These are phyloP conservation scores for Mortierella alpina DNA, from an alignment of 192 early-diverging fungal species.

Conservation along the genomic window DNA sequence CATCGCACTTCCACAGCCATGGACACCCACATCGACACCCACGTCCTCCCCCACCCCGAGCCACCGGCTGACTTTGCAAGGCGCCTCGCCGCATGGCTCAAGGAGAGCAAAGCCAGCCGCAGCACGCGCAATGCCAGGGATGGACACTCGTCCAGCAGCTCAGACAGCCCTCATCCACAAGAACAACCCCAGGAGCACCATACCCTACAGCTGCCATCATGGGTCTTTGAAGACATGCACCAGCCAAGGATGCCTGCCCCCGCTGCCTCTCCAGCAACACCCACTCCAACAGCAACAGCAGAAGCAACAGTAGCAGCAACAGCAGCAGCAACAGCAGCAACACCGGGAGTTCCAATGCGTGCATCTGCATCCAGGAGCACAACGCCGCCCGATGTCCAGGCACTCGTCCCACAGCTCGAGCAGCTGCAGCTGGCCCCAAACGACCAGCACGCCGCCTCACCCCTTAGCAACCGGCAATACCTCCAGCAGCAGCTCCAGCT, in stretches of 20 bases:
- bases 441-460: no score
- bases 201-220: slow-evolving; percentile 9
- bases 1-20: background rate
- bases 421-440: no score
- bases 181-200: background rate
- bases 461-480: no score
- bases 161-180: background rate
- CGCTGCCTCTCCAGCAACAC: background rate
- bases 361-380: no score
- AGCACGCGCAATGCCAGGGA: background rate
- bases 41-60: no score
- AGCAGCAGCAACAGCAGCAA: background rate
- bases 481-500: background rate
- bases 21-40: background rate
- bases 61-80: slow-evolving; percentile 18
- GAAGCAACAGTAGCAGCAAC: background rate
- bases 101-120: slow-evolving; percentile 17
- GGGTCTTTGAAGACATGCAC: slow-evolving; percentile 21
- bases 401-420: no score
- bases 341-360: background rate
- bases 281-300: background rate
- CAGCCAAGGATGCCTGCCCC: background rate
- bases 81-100: slow-evolving; percentile 27
- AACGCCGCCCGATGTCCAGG: no score
- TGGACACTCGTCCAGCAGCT: background rate